phyloP scores from a whole-genome alignment of 2,329 filamentous ascomycete species.

The Aaosphaeria pasadenensis region DNA sequence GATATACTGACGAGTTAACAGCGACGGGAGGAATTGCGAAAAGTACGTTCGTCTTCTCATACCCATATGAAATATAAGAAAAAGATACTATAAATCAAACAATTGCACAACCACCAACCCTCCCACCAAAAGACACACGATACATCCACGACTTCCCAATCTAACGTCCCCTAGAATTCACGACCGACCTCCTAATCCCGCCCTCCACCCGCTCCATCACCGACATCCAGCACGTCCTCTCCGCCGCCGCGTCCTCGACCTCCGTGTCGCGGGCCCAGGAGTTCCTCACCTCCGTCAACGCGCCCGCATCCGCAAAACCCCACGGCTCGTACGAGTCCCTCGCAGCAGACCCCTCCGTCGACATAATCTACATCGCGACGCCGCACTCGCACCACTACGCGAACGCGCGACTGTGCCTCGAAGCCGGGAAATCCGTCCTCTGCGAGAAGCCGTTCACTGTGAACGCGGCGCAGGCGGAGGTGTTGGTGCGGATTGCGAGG shows the following conservation, averaged over 20 bases:
- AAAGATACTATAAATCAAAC: neutral
- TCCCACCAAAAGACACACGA: too few relatives aligned
- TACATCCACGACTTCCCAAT: neutral
- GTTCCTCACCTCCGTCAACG: constrained; percentile 64
- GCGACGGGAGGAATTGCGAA: constrained; percentile 15
- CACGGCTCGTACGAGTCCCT: constrained; percentile 78
- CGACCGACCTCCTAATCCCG: constrained; percentile 71
- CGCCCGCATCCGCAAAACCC: constrained; percentile 62
- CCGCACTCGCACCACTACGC: constrained; percentile 89
- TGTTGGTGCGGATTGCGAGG: constrained; percentile 66
- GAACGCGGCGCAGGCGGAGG: constrained; percentile 69
- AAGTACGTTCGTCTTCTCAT: constrained; percentile 4
- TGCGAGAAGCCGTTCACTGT: constrained; percentile 87
- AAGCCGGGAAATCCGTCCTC: constrained; percentile 77
- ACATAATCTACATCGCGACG: constrained; percentile 82
- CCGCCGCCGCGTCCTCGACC: constrained; percentile 72
- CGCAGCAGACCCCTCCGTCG: constrained; percentile 69
- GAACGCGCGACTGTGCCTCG: constrained; percentile 74
- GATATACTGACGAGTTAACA: constrained; percentile 1
- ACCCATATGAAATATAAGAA: neutral
- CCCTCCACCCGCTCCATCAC: constrained; percentile 62
- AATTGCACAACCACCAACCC: constrained; percentile 48
- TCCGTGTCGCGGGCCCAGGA: constrained; percentile 62
- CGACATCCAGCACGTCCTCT: constrained; percentile 66
- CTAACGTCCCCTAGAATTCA: constrained; percentile 17